Evolutionary conservation across 1,284 basidiomycete genomes (phyloP), one percentile per base, ranked within the genome.

Genomic region (Puccinia triticina): DNA sequence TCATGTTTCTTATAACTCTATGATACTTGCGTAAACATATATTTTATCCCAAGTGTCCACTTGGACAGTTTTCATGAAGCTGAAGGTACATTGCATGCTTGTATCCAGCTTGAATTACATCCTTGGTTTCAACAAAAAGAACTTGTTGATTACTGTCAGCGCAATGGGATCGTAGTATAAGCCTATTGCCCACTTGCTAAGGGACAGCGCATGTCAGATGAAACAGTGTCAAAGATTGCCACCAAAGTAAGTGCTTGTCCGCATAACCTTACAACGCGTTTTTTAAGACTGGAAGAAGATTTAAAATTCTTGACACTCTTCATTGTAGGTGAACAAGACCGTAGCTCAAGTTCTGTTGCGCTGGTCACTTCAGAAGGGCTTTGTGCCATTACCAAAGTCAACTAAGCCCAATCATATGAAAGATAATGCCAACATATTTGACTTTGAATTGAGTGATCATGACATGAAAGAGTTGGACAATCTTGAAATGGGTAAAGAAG

Each of bases 361-460:
- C 23, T 95, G 93, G 93, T 93, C 92, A 72, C 87, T 95, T 71
- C 94, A 95, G 86, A 91, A 91, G 85, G 92, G 92, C 91, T 93
- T 84, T 73, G 90, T 87, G 66, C 34, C 34, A 61, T 83, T 85
- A 50, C 85, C 85, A 0, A 85, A 85, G 72, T 84, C 83, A 26
- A 82, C 83, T 23, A 83, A 83, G 14, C 74, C 84, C 72, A 64
- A 83, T 8, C 72, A 85, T 40, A 85, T 85, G 78, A 71, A 79
- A 40, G 84, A 84, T 59, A 85, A 85, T 46, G 82, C 85, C 1
- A 83, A 86, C 46, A 72, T 84, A n/a, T 71, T 85, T 40, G 67
- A 73, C 66, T 85, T 85, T 59, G 84, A 83, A 75, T 75, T 86
- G 14, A 82, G 81, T 55, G 72, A 78, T 5, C 59, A 84, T 64